Percentiles rank a stretch among this genome's conserved stretches.
Evolutionary conservation across 202 grass and related monocot genomes (phyloP).

Genomic region (Musa balbisiana): DNA sequence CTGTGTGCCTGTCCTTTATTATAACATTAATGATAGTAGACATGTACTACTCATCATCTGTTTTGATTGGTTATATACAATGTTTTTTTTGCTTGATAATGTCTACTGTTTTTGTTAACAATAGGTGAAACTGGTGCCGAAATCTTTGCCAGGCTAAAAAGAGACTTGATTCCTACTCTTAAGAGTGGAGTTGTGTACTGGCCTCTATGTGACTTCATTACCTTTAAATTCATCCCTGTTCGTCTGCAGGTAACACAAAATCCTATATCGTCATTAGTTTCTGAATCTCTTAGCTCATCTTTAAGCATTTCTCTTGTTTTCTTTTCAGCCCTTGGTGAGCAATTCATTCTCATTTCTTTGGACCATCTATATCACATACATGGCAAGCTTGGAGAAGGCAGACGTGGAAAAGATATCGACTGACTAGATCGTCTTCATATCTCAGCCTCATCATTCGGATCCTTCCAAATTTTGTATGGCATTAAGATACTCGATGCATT

Average conservation of each 20-base stretch:
- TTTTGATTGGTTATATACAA: no score
- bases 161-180: conserved; percentile 69
- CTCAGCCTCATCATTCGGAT: background rate
- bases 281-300: background rate
- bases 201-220: conserved; percentile 93
- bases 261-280: background rate
- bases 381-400: conserved; percentile 84
- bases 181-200: conserved; percentile 87
- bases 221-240: conserved; percentile 93
- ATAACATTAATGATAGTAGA: no score
- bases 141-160: conserved; percentile 88
- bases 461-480: background rate
- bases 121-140: conserved; percentile 67
- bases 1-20: no score
- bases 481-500: background rate
- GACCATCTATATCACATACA: conserved; percentile 99
- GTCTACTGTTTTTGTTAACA: conserved; percentile 23
- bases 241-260: conserved; percentile 68
- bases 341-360: conserved; percentile 98
- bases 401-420: conserved; percentile 32
- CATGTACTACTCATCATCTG: no score
- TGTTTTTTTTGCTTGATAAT: no score
- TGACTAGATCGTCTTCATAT: background rate
- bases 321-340: conserved; percentile 67
- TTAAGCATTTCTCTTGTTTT: conserved; percentile 14